phyloP scores from a whole-genome alignment of 805 yeast species.

The Candida ulmi region DNA sequence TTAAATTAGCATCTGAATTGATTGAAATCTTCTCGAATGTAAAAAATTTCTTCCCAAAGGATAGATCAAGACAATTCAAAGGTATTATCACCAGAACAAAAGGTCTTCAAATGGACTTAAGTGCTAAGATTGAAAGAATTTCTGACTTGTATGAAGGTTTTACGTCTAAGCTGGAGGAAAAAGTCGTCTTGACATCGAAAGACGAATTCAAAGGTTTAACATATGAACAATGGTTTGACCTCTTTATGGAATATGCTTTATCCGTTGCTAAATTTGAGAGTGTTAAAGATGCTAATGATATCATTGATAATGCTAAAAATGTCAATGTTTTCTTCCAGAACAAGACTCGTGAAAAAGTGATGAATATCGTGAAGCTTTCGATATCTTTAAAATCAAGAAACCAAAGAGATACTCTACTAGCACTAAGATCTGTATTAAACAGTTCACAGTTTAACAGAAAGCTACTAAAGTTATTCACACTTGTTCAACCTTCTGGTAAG shows the following conservation, averaged over 20 bases:
- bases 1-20: constrained; percentile 74
- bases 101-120: constrained; percentile 57
- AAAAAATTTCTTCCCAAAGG: constrained; percentile 72
- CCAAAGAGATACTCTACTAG: constrained; percentile 44
- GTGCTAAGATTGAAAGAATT: constrained; percentile 66
- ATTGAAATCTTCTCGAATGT: constrained; percentile 79
- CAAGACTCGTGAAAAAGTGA: constrained; percentile 49
- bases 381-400: constrained; percentile 48
- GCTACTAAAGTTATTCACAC: constrained; percentile 58
- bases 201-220: constrained; percentile 67
- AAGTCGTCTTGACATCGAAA: constrained; percentile 41
- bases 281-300: constrained; percentile 58
- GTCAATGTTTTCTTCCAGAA: constrained; percentile 76
- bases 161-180: constrained; percentile 34
- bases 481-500: constrained; percentile 59
- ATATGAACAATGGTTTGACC: constrained; percentile 78
- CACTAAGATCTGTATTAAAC: constrained; percentile 58
- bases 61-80: constrained; percentile 61
- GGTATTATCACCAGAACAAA: constrained; percentile 62
- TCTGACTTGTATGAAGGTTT: constrained; percentile 58
- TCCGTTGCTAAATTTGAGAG: constrained; percentile 56
- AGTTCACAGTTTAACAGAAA: constrained; percentile 73
- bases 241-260: constrained; percentile 76
- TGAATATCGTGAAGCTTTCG: constrained; percentile 64
- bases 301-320: constrained; percentile 67